Evolutionary conservation across 2,329 filamentous ascomycete genomes (phyloP).

Genomic region (Curvularia spicifera): DNA sequence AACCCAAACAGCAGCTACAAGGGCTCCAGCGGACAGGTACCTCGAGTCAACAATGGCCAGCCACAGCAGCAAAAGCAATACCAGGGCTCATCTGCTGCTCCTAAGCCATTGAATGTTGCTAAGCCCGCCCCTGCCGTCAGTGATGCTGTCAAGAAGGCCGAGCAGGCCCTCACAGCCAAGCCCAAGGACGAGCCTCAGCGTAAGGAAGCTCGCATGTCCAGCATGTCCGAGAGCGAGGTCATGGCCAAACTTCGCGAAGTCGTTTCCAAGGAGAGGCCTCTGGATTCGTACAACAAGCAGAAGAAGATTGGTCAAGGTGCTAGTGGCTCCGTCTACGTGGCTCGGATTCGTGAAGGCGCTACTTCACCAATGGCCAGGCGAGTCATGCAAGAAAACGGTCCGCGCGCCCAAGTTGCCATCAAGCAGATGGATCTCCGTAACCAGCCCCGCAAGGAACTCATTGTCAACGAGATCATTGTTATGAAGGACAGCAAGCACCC

Average conservation of each 20-base stretch:
- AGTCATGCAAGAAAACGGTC: conserved; percentile 78
- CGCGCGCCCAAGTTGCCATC: conserved; percentile 90
- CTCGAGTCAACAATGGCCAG: conserved; percentile 55
- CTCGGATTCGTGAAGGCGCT: conserved; percentile 88
- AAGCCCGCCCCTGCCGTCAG: conserved; percentile 58
- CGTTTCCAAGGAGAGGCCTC: conserved; percentile 93
- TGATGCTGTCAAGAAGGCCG: conserved; percentile 85
- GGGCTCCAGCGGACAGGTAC: conserved; percentile 48
- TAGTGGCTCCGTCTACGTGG: conserved; percentile 96
- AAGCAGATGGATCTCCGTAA: conserved; percentile 99
- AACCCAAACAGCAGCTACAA: conserved; percentile 56
- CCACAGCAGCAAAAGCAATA: conserved; percentile 43
- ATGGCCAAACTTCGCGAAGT: conserved; percentile 95
- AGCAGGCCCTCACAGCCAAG: conserved; percentile 76
- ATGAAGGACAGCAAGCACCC: conserved; percentile 99
- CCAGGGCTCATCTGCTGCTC: conserved; percentile 56
- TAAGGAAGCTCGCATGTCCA: conserved; percentile 97
- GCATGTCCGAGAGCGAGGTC: conserved; percentile 95
- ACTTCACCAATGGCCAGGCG: conserved; percentile 80
- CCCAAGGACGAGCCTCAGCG: conserved; percentile 77
- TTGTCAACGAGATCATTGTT: conserved; percentile 99
- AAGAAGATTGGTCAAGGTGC: conserved; percentile 99
- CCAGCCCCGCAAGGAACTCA: conserved; percentile 95
- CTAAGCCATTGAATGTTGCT: conserved; percentile 62
- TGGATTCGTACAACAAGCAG: conserved; percentile 96